Percentiles rank a stretch among this genome's conserved stretches.
phyloP scores from a whole-genome alignment of 2,329 filamentous ascomycete species.

The Microascus cirrosus region DNA sequence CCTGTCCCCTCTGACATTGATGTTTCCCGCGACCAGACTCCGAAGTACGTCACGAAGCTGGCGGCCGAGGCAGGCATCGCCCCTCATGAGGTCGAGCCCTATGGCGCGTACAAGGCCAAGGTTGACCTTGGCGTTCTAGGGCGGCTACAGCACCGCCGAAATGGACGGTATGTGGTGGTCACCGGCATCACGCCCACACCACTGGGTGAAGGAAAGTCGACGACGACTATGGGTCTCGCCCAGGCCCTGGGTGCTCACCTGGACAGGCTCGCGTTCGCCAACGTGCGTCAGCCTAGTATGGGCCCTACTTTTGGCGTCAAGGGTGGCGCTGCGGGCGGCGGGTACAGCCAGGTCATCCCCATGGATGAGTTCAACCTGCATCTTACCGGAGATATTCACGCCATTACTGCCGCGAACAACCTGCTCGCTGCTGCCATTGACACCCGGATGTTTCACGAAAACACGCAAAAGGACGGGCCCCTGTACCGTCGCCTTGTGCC shows the following conservation, averaged over 20 bases:
- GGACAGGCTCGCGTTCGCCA: slow-evolving; percentile 82
- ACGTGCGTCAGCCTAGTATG: slow-evolving; percentile 93
- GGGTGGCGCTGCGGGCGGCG: slow-evolving; percentile 90
- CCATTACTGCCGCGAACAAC: slow-evolving; percentile 95
- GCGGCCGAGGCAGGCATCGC: slow-evolving; percentile 83
- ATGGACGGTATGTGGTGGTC: slow-evolving; percentile 86
- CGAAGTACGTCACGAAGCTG: slow-evolving; percentile 81
- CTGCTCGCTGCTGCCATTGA: slow-evolving; percentile 92
- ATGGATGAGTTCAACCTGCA: slow-evolving; percentile 99
- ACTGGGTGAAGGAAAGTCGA: slow-evolving; percentile 94
- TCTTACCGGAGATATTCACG: slow-evolving; percentile 94
- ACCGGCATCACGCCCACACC: slow-evolving; percentile 95
- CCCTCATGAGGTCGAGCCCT: slow-evolving; percentile 82
- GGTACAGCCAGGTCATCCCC: slow-evolving; percentile 97
- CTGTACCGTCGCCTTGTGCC: slow-evolving; percentile 85
- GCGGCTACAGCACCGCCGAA: slow-evolving; percentile 72
- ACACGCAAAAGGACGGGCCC: slow-evolving; percentile 81
- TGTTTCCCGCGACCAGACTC: slow-evolving; percentile 76
- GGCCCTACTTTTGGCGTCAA: slow-evolving; percentile 99
- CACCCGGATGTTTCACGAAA: slow-evolving; percentile 96
- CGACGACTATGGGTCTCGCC: slow-evolving; percentile 89
- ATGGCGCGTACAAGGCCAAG: slow-evolving; percentile 93
- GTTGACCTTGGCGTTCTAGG: slow-evolving; percentile 74
- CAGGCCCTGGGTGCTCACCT: slow-evolving; percentile 88
- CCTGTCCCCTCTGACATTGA: slow-evolving; percentile 95